Conservation (phyloP, 352 stramenopile species). For the Pythium plurisporium region DNA sequence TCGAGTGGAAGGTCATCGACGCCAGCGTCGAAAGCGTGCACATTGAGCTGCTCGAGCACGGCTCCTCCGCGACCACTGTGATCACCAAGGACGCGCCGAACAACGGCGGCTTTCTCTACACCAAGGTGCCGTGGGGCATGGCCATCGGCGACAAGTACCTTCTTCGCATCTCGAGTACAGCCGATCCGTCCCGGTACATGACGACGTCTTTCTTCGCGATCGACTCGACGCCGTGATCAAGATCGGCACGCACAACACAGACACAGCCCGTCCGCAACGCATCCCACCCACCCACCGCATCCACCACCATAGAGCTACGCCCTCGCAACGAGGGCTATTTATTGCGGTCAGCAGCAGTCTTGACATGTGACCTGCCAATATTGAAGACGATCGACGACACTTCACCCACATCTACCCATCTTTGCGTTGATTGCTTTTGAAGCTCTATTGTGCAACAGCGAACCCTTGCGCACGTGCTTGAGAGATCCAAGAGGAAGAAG, state of each 20-base stretch:
- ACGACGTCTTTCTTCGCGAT: constrained; percentile 70
- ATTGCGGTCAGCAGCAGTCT: constrained; percentile 7
- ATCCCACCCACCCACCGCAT: not conserved
- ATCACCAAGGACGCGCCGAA: constrained; percentile 62
- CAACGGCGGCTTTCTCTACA: constrained; percentile 63
- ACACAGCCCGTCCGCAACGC: constrained; percentile 2
- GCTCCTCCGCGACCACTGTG: constrained; percentile 57
- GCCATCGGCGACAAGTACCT: constrained; percentile 74
- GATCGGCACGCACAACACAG: not conserved
- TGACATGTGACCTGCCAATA: constrained; percentile 4
- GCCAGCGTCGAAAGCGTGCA: constrained; percentile 32
- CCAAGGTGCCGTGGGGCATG: constrained; percentile 83
- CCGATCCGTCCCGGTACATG: constrained; percentile 40
- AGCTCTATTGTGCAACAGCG: not conserved
- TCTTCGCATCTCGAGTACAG: constrained; percentile 48
- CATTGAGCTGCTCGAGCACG: constrained; percentile 71
- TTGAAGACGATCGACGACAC: constrained; percentile 14
- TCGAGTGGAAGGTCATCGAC: constrained; percentile 75
- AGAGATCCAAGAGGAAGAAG: not conserved
- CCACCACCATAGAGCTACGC: constrained; percentile 4
- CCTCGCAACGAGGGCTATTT: constrained; percentile 2
- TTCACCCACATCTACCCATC: not conserved
- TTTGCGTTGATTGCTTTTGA: not conserved
- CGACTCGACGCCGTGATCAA: constrained; percentile 48
- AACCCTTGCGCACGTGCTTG: not conserved